These are phyloP conservation scores for Aphanocladium album DNA, from an alignment of 2,329 filamentous ascomycete genomes.

Conservation along the genomic window DNA sequence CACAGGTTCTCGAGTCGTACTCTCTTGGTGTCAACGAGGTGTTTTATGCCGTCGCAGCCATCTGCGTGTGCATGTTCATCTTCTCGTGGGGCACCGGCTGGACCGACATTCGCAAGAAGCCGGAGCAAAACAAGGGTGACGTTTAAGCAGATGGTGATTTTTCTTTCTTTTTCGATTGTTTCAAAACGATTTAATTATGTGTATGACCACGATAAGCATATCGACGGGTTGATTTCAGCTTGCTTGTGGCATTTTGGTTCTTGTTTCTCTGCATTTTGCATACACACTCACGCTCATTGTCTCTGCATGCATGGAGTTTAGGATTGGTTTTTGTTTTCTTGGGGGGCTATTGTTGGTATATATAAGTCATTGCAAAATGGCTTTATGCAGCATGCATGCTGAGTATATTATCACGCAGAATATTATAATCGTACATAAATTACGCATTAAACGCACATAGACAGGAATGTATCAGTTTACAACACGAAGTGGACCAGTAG, in stretches of 20 bases:
- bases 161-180: neutral
- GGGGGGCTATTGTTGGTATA: neutral
- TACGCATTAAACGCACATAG: neutral
- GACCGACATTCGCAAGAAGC: slow-evolving; percentile 38
- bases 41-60: slow-evolving; percentile 27
- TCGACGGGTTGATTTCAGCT: neutral
- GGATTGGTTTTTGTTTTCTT: neutral
- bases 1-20: slow-evolving; percentile 36
- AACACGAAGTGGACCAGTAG: too few species aligned
- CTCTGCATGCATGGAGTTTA: slow-evolving; percentile 11
- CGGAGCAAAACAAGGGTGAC: slow-evolving; percentile 17
- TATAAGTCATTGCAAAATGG: neutral
- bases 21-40: slow-evolving; percentile 27
- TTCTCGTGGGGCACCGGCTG: slow-evolving; percentile 41
- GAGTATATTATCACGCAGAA: neutral
- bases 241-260: neutral
- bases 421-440: neutral
- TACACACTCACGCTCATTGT: slow-evolving; percentile 7
- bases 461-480: slow-evolving; percentile 8
- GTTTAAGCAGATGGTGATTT: slow-evolving; percentile 12
- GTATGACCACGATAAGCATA: too few species aligned
- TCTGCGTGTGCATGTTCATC: slow-evolving; percentile 28
- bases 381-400: neutral
- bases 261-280: neutral
- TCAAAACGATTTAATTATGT: neutral